Conservation (phyloP, 768 basidiomycete genomes). For the Trametes elegans region DNA sequence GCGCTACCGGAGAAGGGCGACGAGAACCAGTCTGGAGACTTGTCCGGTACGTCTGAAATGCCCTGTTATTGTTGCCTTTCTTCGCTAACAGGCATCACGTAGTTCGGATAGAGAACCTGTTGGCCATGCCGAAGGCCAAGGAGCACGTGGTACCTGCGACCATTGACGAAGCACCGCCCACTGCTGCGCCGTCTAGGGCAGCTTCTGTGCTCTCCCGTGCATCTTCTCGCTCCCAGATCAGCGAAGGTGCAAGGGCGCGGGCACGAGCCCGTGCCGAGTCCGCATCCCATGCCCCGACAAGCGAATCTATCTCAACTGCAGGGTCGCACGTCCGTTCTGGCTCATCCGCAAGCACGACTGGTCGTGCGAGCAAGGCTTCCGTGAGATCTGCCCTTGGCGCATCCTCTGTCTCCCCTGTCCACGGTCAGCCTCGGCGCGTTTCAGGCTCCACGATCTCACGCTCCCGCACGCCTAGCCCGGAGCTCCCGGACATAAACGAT, state of each 20-base stretch:
- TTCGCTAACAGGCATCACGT: too few relatives aligned
- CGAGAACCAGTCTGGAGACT: background rate
- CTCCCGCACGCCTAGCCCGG: slow-evolving; percentile 27
- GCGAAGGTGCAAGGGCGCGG: background rate
- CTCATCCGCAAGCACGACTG: slow-evolving; percentile 7
- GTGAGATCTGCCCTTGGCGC: background rate
- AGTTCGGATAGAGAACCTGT: slow-evolving; percentile 21
- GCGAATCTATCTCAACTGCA: slow-evolving; percentile 12
- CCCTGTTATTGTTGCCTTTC: background rate
- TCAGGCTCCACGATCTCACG: slow-evolving; percentile 11
- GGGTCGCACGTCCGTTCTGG: slow-evolving; percentile 10
- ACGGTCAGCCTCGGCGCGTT: background rate
- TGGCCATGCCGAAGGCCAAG: slow-evolving; percentile 14
- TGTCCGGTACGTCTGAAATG: slow-evolving; percentile 14
- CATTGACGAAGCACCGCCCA: background rate
- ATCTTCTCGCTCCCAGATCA: slow-evolving; percentile 3
- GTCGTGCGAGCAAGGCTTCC: slow-evolving; percentile 17
- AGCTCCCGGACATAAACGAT: slow-evolving; percentile 18
- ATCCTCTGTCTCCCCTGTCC: slow-evolving; percentile 1
- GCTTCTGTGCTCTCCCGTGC: slow-evolving; percentile 14
- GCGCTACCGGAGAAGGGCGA: background rate
- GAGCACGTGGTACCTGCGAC: background rate
- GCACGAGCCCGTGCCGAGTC: background rate
- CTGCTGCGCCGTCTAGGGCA: background rate
- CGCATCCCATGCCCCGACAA: background rate